phyloP scores from a whole-genome alignment of 306 rosid genomes.

The Astragalus membranaceus region DNA sequence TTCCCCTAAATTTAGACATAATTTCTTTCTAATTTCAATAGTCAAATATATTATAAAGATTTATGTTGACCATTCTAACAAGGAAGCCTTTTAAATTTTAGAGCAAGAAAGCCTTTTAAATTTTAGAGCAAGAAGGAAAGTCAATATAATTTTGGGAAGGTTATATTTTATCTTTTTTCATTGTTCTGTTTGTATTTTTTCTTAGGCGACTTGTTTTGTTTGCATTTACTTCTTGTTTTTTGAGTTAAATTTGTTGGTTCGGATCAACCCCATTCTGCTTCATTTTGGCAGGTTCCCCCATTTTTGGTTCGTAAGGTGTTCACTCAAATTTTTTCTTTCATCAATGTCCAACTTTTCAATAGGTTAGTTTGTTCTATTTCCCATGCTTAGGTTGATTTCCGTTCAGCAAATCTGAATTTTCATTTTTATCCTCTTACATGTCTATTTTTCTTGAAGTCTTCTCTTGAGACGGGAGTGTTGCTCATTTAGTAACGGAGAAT shows the following conservation, averaged over 20 bases:
- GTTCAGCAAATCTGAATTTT: not conserved
- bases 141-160: slow-evolving; percentile 5
- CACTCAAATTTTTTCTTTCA: slow-evolving; percentile 79
- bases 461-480: slow-evolving; percentile 98
- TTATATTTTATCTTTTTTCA: not conserved
- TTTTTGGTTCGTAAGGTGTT: slow-evolving; percentile 85
- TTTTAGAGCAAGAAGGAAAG: slow-evolving; percentile 8
- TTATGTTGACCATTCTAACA: slow-evolving; percentile 12
- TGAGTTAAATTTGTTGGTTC: not conserved
- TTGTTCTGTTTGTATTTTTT: not conserved
- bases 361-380: slow-evolving; percentile 47
- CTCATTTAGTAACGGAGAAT: slow-evolving; percentile 99
- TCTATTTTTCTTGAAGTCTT: slow-evolving; percentile 54
- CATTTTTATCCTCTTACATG: not conserved
- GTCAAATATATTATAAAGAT: not conserved
- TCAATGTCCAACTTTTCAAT: slow-evolving; percentile 93
- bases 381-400: not conserved
- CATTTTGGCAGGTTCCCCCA: slow-evolving; percentile 44
- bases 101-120: not conserved
- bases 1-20: too few species aligned
- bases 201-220: not conserved
- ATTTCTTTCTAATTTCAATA: not conserved
- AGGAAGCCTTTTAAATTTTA: not conserved
- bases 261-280: slow-evolving; percentile 1
- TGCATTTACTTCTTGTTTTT: not conserved